Conservation (phyloP, 768 basidiomycete species). For the Plicaturopsis crispa region DNA sequence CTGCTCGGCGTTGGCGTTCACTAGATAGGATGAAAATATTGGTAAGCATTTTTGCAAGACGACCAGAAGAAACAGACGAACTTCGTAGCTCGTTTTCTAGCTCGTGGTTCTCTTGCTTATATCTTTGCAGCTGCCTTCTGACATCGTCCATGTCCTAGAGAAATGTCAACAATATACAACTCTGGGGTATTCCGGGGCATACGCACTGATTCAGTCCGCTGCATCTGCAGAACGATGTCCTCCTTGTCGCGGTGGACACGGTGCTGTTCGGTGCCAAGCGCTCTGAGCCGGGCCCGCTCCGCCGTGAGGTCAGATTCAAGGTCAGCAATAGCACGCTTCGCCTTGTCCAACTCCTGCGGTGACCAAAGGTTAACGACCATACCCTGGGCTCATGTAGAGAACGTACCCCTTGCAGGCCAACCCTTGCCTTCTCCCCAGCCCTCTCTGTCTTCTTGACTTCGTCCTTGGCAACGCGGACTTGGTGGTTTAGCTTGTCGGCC, state of each 20-base stretch:
- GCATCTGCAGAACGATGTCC: slow-evolving; percentile 53
- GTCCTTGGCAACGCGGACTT: slow-evolving; percentile 52
- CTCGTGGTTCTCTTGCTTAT: slow-evolving; percentile 68
- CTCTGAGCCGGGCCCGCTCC: slow-evolving; percentile 61
- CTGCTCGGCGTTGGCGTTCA: slow-evolving; percentile 62
- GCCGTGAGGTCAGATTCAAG: slow-evolving; percentile 65
- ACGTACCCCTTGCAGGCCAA: slow-evolving; percentile 49
- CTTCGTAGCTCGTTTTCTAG: slow-evolving; percentile 71
- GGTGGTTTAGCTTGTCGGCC: slow-evolving; percentile 54
- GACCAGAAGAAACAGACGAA: slow-evolving; percentile 20
- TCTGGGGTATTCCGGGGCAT: too few species aligned
- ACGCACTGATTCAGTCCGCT: slow-evolving; percentile 64
- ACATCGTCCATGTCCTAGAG: slow-evolving; percentile 75
- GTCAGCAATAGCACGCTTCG: slow-evolving; percentile 55
- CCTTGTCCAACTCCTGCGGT: slow-evolving; percentile 66
- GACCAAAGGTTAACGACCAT: too few species aligned
- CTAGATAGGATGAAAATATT: slow-evolving; percentile 22
- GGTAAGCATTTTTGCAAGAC: slow-evolving; percentile 1
- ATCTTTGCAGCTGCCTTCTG: slow-evolving; percentile 53
- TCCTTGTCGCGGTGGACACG: slow-evolving; percentile 59
- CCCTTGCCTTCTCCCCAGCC: slow-evolving; percentile 47
- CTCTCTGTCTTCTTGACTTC: slow-evolving; percentile 46
- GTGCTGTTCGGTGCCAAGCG: slow-evolving; percentile 56
- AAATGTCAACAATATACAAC: too few species aligned
- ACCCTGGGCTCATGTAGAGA: too few species aligned